Percentiles rank a stretch among this genome's conserved stretches.
Evolutionary conservation across 2,329 filamentous ascomycete species (phyloP).

Genomic region (Cytospora schulzeri): DNA sequence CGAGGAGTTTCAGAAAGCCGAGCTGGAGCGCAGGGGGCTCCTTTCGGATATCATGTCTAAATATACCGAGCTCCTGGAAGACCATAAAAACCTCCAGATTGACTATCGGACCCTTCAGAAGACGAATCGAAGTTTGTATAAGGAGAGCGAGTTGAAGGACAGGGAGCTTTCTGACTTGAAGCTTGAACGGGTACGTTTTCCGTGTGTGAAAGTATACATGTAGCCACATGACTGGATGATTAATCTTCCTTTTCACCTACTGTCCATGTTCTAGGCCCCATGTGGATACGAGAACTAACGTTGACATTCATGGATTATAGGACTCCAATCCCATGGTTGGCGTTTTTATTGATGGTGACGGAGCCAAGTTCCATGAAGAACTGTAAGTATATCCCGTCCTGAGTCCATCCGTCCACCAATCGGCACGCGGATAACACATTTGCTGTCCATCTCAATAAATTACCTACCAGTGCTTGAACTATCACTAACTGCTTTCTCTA

Average conservation of each 20-base stretch:
- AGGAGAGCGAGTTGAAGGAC: not conserved
- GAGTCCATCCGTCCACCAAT: too few relatives aligned
- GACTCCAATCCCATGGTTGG: slow-evolving; percentile 7
- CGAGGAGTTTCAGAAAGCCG: not conserved
- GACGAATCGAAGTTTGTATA: not conserved
- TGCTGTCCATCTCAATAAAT: too few relatives aligned
- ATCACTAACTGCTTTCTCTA: not conserved
- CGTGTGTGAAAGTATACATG: not conserved
- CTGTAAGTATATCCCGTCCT: not conserved
- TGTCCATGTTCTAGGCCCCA: too few relatives aligned
- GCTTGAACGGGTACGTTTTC: not conserved
- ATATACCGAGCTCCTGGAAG: not conserved
- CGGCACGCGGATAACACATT: too few relatives aligned
- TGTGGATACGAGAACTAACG: not conserved
- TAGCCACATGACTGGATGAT: too few relatives aligned
- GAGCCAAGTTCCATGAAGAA: not conserved
- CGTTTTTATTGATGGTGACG: slow-evolving; percentile 7
- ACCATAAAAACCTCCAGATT: not conserved
- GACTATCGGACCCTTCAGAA: not conserved
- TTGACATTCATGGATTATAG: not conserved
- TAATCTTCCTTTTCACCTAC: too few relatives aligned
- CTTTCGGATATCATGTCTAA: not conserved
- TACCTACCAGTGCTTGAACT: too few relatives aligned
- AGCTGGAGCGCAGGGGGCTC: not conserved
- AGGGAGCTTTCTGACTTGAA: not conserved